phyloP scores from a whole-genome alignment of 768 basidiomycete genomes.

The Suillus subalutaceus region DNA sequence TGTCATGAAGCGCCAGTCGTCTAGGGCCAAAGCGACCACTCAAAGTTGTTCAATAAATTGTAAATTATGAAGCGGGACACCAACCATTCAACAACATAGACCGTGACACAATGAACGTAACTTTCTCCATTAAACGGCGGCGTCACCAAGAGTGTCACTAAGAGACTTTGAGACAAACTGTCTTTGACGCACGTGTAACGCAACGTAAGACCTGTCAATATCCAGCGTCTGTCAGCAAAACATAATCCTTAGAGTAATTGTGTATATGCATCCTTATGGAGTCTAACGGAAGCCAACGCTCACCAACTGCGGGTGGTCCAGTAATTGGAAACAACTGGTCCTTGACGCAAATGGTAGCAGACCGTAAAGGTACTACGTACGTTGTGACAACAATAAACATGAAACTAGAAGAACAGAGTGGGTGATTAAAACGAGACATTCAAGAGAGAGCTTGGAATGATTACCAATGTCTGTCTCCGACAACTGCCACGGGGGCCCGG shows the following conservation, averaged over 20 bases:
- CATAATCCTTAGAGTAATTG: neutral
- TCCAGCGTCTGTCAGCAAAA: neutral
- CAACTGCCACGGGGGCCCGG: neutral
- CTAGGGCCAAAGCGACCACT: neutral
- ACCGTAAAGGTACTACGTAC: neutral
- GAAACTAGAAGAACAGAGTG: neutral
- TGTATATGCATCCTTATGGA: neutral
- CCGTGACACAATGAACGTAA: conserved; percentile 3
- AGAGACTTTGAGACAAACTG: neutral
- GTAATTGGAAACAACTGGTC: neutral
- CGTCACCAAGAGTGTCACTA: neutral
- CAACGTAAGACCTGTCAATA: neutral
- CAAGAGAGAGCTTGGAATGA: neutral
- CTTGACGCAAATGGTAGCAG: neutral
- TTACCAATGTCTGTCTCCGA: neutral
- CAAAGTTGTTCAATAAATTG: neutral
- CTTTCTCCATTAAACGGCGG: neutral
- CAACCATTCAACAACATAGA: neutral
- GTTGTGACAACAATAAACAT: neutral
- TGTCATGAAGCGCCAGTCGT: neutral
- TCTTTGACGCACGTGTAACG: neutral
- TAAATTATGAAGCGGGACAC: neutral
- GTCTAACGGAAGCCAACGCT: neutral
- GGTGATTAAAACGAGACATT: neutral
- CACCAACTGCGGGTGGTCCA: conserved; percentile 4